Evolutionary conservation across 345 rosid genomes (phyloP).

Genomic region (Eucalyptus cladocalyx): DNA sequence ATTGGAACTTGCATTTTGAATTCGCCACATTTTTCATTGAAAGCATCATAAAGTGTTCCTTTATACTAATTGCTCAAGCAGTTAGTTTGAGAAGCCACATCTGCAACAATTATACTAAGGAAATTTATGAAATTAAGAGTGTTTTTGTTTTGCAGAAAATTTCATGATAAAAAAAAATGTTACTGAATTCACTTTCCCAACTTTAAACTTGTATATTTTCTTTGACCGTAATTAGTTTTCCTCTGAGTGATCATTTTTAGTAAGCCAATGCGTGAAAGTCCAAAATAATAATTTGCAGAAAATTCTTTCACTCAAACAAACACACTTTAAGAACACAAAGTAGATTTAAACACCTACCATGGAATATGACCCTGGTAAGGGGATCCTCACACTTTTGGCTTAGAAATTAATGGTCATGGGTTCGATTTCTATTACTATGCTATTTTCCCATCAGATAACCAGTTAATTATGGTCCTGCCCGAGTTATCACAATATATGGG

Average conservation of each 20-base stretch:
- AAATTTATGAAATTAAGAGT: neutral
- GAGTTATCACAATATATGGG: neutral
- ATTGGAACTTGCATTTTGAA: neutral
- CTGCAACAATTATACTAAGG: fast-evolving
- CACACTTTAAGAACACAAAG: neutral
- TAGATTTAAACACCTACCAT: neutral
- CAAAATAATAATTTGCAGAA: fast-evolving
- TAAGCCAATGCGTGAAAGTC: neutral
- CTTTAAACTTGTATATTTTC: too few species aligned
- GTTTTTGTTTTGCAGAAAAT: too few species aligned
- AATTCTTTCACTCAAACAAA: neutral
- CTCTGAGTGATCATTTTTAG: fast-evolving
- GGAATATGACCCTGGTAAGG: neutral
- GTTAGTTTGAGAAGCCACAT: neutral
- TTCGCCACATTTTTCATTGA: neutral
- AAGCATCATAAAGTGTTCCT: neutral
- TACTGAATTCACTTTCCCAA: too few species aligned
- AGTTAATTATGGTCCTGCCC: fast-evolving
- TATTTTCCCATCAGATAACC: neutral
- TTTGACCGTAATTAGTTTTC: too few species aligned
- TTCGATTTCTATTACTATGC: neutral
- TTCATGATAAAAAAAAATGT: too few species aligned
- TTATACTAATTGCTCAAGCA: neutral
- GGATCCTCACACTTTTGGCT: neutral
- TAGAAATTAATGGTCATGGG: neutral